These are phyloP conservation scores for Tricholoma hemisulphureum DNA, from an alignment of 768 basidiomycete genomes.

Conservation along the genomic window DNA sequence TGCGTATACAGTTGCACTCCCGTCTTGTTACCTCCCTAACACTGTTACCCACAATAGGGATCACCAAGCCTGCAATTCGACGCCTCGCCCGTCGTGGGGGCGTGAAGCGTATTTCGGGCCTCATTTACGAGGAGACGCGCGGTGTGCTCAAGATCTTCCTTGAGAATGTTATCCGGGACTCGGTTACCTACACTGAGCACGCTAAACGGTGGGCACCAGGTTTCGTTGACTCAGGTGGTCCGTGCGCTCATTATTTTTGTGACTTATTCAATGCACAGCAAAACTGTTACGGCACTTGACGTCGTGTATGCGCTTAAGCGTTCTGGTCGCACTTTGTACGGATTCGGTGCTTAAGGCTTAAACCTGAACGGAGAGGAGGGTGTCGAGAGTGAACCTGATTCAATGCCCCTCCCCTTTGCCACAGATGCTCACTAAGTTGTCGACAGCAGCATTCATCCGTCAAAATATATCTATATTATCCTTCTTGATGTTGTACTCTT, in stretches of 20 bases:
- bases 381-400: too few relatives aligned
- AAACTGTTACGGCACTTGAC: constrained; percentile 84
- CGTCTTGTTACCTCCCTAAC: neutral
- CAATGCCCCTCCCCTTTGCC: too few relatives aligned
- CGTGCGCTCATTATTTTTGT: neutral
- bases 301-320: constrained; percentile 77
- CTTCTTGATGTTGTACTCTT: too few relatives aligned
- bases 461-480: too few relatives aligned
- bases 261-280: constrained; percentile 20
- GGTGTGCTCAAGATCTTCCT: constrained; percentile 89
- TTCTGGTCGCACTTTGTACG: constrained; percentile 75
- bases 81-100: constrained; percentile 90
- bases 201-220: constrained; percentile 56
- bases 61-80: constrained; percentile 80
- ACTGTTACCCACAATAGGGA: constrained; percentile 41
- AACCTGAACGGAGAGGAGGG: too few relatives aligned
- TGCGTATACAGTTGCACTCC: constrained; percentile 17
- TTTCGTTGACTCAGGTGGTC: neutral
- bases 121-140: constrained; percentile 90
- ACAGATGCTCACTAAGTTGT: too few relatives aligned
- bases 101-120: constrained; percentile 86
- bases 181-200: constrained; percentile 92
- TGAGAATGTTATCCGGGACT: constrained; percentile 86
- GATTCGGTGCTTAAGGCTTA: constrained; percentile 62
- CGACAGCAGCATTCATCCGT: too few relatives aligned